phyloP scores from a whole-genome alignment of 257 asterid genomes.

The Fraxinus quadrangulata region DNA sequence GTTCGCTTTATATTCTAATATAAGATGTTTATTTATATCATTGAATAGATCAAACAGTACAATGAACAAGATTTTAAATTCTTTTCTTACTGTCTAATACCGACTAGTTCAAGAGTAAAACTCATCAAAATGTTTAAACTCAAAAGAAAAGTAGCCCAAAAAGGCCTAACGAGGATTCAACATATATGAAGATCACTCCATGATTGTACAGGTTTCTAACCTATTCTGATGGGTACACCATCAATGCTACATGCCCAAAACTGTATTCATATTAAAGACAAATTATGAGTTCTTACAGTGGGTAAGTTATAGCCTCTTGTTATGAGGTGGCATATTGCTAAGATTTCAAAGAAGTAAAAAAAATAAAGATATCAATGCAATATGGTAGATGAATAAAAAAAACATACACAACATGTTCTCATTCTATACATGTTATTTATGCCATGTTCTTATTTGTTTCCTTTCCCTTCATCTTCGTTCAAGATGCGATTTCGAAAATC shows the following conservation, averaged over 20 bases:
- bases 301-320: not conserved
- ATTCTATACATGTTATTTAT: slow-evolving; percentile 29
- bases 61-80: too few species aligned
- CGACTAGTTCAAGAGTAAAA: too few species aligned
- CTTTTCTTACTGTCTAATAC: too few species aligned
- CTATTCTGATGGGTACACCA: not conserved
- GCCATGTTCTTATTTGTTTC: slow-evolving; percentile 35
- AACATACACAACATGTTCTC: slow-evolving; percentile 19
- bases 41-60: too few species aligned
- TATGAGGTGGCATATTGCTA: not conserved
- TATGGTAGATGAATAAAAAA: not conserved
- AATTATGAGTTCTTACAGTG: not conserved
- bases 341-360: not conserved
- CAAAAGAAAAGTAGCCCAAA: not conserved
- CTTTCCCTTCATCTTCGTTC: slow-evolving; percentile 97
- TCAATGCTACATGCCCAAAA: not conserved
- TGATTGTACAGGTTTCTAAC: not conserved
- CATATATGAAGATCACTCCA: not conserved
- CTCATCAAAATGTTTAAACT: not conserved
- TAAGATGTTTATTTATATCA: too few species aligned
- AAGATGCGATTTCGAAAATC: slow-evolving; percentile 92
- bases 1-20: too few species aligned
- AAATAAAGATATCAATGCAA: not conserved
- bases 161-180: not conserved
- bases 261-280: not conserved